A percentile compares a stretch with the other conserved stretches of the same genome.
Conservation (phyloP, 2,329 filamentous ascomycete species). For the Apiospora kogelbergensis region DNA sequence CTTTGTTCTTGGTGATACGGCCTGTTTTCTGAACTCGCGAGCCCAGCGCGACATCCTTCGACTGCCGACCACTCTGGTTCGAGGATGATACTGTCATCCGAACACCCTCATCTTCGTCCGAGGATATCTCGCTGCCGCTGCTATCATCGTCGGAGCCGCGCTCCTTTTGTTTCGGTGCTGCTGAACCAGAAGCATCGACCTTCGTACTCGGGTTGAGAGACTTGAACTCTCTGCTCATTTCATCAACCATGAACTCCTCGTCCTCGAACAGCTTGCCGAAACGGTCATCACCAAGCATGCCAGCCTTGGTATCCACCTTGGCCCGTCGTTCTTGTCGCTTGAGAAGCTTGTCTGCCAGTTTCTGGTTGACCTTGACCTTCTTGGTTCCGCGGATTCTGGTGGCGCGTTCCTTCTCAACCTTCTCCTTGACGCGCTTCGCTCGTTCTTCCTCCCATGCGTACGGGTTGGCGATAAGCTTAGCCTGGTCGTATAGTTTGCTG, state of each 20-base stretch:
- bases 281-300: slow-evolving; percentile 78
- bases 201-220: slow-evolving; percentile 85
- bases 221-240: slow-evolving; percentile 82
- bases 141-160: slow-evolving; percentile 31
- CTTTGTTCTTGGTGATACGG: slow-evolving; percentile 44
- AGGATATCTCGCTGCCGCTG: slow-evolving; percentile 35
- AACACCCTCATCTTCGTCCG: slow-evolving; percentile 41
- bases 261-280: slow-evolving; percentile 90
- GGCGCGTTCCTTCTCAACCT: slow-evolving; percentile 95
- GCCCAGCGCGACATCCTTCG: slow-evolving; percentile 57
- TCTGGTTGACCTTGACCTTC: slow-evolving; percentile 96
- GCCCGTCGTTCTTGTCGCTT: slow-evolving; percentile 62
- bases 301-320: slow-evolving; percentile 58
- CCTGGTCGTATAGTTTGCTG: slow-evolving; percentile 93
- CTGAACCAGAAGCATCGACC: slow-evolving; percentile 30
- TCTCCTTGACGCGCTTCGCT: slow-evolving; percentile 87
- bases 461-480: slow-evolving; percentile 87
- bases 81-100: slow-evolving; percentile 70
- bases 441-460: slow-evolving; percentile 92
- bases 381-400: slow-evolving; percentile 91
- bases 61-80: slow-evolving; percentile 56
- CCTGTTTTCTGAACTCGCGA: slow-evolving; percentile 52
- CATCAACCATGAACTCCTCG: slow-evolving; percentile 89
- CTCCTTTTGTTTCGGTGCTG: slow-evolving; percentile 12
- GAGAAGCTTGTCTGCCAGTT: slow-evolving; percentile 71